Evolutionary conservation across 2,329 filamentous ascomycete genomes (phyloP).

Genomic region (Gaeumannomyces tritici): DNA sequence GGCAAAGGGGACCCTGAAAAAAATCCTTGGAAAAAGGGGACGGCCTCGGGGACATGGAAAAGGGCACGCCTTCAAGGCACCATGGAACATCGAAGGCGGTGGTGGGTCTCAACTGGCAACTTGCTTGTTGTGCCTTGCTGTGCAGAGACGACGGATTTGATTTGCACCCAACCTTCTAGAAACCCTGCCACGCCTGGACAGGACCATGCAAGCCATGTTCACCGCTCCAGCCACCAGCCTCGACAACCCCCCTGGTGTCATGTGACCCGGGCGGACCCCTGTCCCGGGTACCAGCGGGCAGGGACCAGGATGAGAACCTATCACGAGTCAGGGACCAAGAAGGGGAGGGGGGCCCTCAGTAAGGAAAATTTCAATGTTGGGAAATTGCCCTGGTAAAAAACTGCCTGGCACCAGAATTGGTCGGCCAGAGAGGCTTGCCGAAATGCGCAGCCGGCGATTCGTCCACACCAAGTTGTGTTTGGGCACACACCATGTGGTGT

Average conservation of each 20-base stretch:
- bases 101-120: not conserved
- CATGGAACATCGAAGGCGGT: not conserved
- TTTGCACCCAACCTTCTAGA: not conserved
- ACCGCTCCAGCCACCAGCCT: not conserved
- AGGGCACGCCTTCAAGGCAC: not conserved
- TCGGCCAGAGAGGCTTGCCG: not conserved
- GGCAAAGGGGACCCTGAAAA: not conserved
- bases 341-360: too few relatives aligned
- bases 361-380: not conserved
- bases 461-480: not conserved
- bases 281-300: not conserved
- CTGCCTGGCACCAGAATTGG: not conserved
- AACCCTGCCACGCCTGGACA: not conserved
- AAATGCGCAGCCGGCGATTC: not conserved
- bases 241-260: not conserved
- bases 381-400: not conserved
- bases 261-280: not conserved
- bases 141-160: not conserved
- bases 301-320: not conserved
- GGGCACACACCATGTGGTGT: not conserved
- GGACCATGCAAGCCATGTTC: not conserved
- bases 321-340: not conserved
- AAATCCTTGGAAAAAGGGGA: not conserved
- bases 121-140: not conserved
- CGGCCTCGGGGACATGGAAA: not conserved